These are phyloP conservation scores for Rutstroemia sp. DNA, from an alignment of 2,329 filamentous ascomycete species.

Conservation along the genomic window DNA sequence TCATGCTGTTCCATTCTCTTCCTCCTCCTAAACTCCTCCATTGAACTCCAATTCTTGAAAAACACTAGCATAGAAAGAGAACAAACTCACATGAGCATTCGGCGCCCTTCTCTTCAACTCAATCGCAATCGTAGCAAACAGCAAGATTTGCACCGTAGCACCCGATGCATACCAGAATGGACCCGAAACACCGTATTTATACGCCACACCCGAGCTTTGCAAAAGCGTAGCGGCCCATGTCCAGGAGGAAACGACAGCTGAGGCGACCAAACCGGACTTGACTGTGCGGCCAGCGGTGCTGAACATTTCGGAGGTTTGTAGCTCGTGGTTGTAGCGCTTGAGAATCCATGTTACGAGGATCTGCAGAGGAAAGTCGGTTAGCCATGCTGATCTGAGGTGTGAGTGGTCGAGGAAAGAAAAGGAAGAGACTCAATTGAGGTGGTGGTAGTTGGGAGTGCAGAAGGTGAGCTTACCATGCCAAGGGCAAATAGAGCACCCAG, in stretches of 20 bases:
- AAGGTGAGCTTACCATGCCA: constrained; percentile 45
- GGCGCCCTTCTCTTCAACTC: constrained; percentile 81
- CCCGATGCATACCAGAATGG: constrained; percentile 61
- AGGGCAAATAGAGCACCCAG: constrained; percentile 55
- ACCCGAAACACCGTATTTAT: constrained; percentile 64
- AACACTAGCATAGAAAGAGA: not conserved
- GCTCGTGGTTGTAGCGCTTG: constrained; percentile 58
- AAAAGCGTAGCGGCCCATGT: constrained; percentile 84
- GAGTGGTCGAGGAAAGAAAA: not conserved
- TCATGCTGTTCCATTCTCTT: not conserved
- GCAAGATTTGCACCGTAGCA: constrained; percentile 79
- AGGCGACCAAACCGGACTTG: constrained; percentile 80
- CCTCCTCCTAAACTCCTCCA: not conserved
- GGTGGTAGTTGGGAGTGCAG: not conserved
- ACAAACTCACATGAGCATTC: constrained; percentile 58
- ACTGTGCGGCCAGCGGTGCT: constrained; percentile 81
- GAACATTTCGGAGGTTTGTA: constrained; percentile 91
- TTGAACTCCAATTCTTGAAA: not conserved
- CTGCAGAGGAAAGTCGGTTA: constrained; percentile 10
- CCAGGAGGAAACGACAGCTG: constrained; percentile 89
- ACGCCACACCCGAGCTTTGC: constrained; percentile 75
- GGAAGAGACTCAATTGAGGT: not conserved
- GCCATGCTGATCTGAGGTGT: not conserved
- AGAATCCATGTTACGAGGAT: constrained; percentile 31
- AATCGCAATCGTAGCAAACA: constrained; percentile 87